phyloP scores from a whole-genome alignment of 305 asterid species.

The Fraxinus greggii region DNA sequence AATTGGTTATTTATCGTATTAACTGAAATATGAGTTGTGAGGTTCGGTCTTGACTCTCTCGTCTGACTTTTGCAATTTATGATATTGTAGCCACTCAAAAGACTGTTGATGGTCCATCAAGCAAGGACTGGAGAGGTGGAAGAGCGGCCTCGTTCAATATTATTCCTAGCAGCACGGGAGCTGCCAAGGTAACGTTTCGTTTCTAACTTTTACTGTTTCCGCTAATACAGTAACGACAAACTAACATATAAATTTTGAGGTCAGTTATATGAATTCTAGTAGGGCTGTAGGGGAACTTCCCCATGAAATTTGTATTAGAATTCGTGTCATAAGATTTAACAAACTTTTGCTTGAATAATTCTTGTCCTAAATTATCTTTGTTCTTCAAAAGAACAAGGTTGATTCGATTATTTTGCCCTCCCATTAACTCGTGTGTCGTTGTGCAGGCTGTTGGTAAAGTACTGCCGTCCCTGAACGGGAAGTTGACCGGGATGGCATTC shows the following conservation, averaged over 20 bases:
- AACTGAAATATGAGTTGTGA: background rate
- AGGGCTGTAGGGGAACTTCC: background rate
- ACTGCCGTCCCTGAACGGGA: slow-evolving; percentile 49
- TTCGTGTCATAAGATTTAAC: background rate
- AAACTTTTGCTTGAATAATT: background rate
- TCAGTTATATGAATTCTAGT: background rate
- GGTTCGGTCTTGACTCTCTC: background rate
- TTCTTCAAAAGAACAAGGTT: background rate
- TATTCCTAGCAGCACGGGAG: slow-evolving; percentile 63
- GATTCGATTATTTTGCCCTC: background rate
- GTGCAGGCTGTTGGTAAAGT: slow-evolving; percentile 55
- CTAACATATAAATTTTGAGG: background rate
- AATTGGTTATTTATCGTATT: background rate
- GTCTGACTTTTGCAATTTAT: background rate
- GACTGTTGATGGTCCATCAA: slow-evolving; percentile 58
- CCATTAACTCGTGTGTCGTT: background rate
- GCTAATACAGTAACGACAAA: background rate
- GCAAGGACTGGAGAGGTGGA: slow-evolving; percentile 64
- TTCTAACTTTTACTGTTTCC: background rate
- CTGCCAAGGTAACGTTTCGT: slow-evolving; percentile 44
- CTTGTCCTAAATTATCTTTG: background rate
- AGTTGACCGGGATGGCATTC: slow-evolving; percentile 53
- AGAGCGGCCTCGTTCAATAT: slow-evolving; percentile 58
- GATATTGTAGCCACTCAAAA: slow-evolving; percentile 43
- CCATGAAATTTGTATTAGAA: background rate